These are phyloP conservation scores for Metschnikowia baotianmanensis DNA, from an alignment of 805 yeast species.

Conservation along the genomic window DNA sequence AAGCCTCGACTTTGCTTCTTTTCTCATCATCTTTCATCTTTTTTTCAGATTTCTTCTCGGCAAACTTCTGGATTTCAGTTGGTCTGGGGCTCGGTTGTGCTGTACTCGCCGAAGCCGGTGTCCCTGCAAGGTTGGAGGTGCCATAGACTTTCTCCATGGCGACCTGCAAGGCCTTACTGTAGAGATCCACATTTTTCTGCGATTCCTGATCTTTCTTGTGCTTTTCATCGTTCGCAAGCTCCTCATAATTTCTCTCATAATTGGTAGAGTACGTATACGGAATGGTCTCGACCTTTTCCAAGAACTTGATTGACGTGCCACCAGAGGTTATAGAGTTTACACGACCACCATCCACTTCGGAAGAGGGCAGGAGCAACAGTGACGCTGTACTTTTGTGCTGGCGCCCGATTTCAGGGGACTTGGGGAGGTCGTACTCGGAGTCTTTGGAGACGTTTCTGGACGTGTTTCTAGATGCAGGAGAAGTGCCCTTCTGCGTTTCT, in stretches of 20 bases:
- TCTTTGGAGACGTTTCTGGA: background rate
- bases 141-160: conserved; percentile 61
- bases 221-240: conserved; percentile 8
- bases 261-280: conserved; percentile 17
- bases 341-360: conserved; percentile 8
- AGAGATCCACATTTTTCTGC: conserved; percentile 50
- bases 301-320: conserved; percentile 36
- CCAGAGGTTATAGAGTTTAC: conserved; percentile 22
- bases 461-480: too few species aligned
- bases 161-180: conserved; percentile 51
- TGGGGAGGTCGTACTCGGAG: background rate
- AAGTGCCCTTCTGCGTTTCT: too few species aligned
- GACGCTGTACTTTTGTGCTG: background rate
- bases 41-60: conserved; percentile 13
- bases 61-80: conserved; percentile 6
- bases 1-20: conserved; percentile 13
- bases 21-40: conserved; percentile 14
- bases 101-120: background rate
- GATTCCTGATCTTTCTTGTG: conserved; percentile 13
- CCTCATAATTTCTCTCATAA: conserved; percentile 9
- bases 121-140: conserved; percentile 1
- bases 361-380: conserved; percentile 8
- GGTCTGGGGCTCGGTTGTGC: background rate
- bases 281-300: conserved; percentile 38
- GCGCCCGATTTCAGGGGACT: too few species aligned